phyloP scores from a whole-genome alignment of 1,139 yeast species.

The Groenewaldozyma sp. region DNA sequence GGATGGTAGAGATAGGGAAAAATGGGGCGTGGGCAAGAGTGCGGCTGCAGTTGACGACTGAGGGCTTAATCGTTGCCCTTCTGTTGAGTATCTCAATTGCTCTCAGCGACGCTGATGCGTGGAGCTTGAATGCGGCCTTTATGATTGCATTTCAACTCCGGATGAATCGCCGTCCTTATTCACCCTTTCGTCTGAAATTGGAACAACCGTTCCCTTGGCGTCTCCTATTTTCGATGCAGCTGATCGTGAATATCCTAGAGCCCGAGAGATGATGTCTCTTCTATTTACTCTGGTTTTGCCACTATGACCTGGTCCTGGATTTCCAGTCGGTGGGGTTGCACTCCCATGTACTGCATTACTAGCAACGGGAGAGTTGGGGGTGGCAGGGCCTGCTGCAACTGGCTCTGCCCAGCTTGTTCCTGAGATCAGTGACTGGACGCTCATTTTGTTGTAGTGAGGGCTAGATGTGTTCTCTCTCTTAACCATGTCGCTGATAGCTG shows the following conservation, averaged over 20 bases:
- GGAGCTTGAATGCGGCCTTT: neutral
- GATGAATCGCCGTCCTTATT: too few relatives aligned
- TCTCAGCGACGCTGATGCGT: neutral
- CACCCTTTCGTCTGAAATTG: too few relatives aligned
- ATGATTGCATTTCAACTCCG: too few relatives aligned
- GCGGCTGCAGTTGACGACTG: constrained; percentile 37
- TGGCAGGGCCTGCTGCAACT: constrained; percentile 8
- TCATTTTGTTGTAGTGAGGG: constrained; percentile 13
- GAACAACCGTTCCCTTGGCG: constrained; percentile 1
- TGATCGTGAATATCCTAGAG: constrained; percentile 27
- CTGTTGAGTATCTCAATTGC: neutral
- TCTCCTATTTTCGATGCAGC: constrained; percentile 2
- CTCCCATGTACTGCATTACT: constrained; percentile 4
- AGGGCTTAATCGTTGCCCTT: neutral
- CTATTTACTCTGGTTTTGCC: constrained; percentile 26
- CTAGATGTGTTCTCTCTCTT: constrained; percentile 7
- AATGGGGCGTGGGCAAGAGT: constrained; percentile 40
- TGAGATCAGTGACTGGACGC: constrained; percentile 17
- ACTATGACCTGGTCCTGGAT: too few relatives aligned
- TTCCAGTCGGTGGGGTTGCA: constrained; percentile 8
- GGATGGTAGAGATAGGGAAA: constrained; percentile 35
- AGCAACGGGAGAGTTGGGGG: constrained; percentile 11
- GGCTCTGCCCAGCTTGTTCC: constrained; percentile 10
- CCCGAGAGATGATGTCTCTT: constrained; percentile 31
- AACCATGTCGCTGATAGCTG: too few relatives aligned